These are phyloP conservation scores for Thalassiosira profunda DNA, from an alignment of 108 stramenopile genomes.

Conservation along the genomic window DNA sequence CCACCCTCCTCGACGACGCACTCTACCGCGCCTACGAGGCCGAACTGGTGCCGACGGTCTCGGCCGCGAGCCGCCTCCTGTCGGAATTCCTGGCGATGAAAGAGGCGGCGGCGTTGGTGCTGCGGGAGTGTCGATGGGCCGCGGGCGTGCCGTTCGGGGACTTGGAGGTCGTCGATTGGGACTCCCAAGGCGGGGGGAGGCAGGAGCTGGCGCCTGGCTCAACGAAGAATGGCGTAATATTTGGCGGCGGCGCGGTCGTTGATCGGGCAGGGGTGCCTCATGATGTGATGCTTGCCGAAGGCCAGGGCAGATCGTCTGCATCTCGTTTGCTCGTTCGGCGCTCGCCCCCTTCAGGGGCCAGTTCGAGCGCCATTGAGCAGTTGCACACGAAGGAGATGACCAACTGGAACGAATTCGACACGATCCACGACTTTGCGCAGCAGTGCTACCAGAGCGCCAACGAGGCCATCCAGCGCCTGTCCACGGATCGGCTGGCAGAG, in stretches of 20 bases:
- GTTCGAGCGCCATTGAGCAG: neutral
- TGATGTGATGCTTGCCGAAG: neutral
- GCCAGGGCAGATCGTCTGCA: too few species aligned
- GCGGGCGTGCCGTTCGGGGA: constrained; percentile 31
- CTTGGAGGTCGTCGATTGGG: neutral
- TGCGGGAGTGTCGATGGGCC: constrained; percentile 38
- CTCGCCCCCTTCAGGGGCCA: neutral
- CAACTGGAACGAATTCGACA: constrained; percentile 49
- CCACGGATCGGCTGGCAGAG: constrained; percentile 73
- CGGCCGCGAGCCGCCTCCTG: constrained; percentile 59
- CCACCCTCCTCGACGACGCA: constrained; percentile 80
- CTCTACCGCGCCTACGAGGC: constrained; percentile 76
- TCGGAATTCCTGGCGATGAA: constrained; percentile 38
- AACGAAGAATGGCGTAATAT: neutral
- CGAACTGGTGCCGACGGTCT: constrained; percentile 74
- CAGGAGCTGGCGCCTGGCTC: neutral
- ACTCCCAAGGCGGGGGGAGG: neutral
- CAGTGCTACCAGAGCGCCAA: constrained; percentile 61
- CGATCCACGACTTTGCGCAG: constrained; percentile 68
- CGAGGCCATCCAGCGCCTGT: constrained; percentile 76
- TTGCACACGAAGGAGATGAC: constrained; percentile 20
- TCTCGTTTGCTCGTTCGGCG: neutral
- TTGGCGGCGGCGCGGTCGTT: constrained; percentile 26
- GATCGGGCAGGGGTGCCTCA: neutral
- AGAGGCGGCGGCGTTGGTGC: constrained; percentile 28